Percentiles rank a stretch among this genome's conserved stretches.
Evolutionary conservation across 371 early-diverging fungal species (phyloP).

Genomic region (Dipsacomyces acuminosporus): DNA sequence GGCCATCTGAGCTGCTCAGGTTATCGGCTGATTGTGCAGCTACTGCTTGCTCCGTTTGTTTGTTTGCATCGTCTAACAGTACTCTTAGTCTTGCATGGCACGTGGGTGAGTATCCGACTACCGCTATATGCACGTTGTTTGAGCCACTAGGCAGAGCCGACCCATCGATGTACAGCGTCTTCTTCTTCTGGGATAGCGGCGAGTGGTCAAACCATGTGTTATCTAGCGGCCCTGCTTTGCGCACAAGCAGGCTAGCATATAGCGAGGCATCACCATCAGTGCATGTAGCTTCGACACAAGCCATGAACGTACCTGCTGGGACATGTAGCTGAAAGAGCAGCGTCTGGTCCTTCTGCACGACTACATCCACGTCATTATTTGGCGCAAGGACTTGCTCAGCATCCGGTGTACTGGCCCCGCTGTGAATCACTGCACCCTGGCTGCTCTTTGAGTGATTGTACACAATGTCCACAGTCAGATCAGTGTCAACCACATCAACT

Average conservation of each 20-base stretch:
- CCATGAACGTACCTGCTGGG: conserved; percentile 1
- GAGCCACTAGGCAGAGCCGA: conserved; percentile 8
- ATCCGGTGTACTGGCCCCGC: background rate
- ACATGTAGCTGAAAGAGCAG: conserved; percentile 7
- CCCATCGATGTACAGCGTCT: conserved; percentile 8
- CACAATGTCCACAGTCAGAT: conserved; percentile 77
- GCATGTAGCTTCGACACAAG: conserved; percentile 7
- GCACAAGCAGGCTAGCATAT: conserved; percentile 24
- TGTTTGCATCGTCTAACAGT: background rate
- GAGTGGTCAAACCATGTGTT: conserved; percentile 30
- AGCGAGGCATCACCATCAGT: conserved; percentile 34
- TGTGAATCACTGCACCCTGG: background rate
- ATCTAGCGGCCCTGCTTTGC: conserved; percentile 7
- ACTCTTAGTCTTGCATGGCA: conserved; percentile 7
- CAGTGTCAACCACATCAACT: conserved; percentile 74
- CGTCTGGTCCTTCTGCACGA: background rate
- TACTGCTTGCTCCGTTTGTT: background rate
- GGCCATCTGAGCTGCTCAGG: no score
- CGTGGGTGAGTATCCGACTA: conserved; percentile 2
- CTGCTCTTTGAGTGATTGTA: background rate
- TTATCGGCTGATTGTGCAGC: no score
- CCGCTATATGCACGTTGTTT: conserved; percentile 7
- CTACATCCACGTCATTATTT: background rate
- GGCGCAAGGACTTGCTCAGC: conserved; percentile 5
- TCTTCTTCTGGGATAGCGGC: conserved; percentile 21